Percentiles rank a stretch among this genome's conserved stretches.
Conservation (phyloP, 176 grass and related monocot species). For the Oryza meyeriana region DNA sequence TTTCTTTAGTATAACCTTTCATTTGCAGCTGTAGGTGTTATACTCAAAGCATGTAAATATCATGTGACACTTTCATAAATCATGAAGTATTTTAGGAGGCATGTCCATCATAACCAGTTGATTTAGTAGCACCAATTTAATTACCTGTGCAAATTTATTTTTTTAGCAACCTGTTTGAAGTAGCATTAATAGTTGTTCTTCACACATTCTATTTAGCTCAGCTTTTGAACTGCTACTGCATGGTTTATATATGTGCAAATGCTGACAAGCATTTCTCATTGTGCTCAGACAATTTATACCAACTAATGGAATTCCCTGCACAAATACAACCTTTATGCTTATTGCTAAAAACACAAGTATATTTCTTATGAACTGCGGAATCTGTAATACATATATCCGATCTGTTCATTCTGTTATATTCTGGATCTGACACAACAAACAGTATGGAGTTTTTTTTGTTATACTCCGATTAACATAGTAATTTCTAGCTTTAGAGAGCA, state of each 20-base stretch:
- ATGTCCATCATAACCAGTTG: background rate
- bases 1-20: background rate
- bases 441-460: background rate
- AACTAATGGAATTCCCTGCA: background rate
- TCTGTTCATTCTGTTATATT: too few species aligned
- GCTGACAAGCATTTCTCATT: background rate
- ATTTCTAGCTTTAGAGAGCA: background rate
- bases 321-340: background rate
- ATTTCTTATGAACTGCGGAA: background rate
- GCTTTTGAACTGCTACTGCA: background rate
- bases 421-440: background rate
- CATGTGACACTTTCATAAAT: background rate
- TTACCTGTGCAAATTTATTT: background rate
- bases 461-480: background rate
- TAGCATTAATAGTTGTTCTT: background rate
- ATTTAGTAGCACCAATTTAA: background rate
- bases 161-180: background rate
- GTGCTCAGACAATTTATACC: background rate
- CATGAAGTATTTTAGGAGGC: background rate
- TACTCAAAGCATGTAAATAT: constrained; percentile 7
- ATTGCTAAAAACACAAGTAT: too few species aligned
- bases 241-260: background rate
- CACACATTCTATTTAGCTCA: background rate
- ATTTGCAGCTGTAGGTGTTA: background rate
- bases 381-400: background rate